These are phyloP conservation scores for Dictyostelium discoideum DNA, from an alignment of 78 protist species.

Conservation along the genomic window DNA sequence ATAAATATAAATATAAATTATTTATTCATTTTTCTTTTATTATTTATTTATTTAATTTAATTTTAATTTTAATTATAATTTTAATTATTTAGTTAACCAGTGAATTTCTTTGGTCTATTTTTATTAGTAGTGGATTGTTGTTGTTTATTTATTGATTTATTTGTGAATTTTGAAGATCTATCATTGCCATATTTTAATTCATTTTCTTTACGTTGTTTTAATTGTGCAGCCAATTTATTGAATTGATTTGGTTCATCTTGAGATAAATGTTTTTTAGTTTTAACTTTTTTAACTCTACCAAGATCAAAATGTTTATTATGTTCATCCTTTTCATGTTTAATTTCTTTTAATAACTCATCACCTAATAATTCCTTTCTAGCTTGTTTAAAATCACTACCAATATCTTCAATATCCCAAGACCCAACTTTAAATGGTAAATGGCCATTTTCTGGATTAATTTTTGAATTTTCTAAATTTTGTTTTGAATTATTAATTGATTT, in stretches of 20 bases:
- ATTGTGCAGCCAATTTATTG: background rate
- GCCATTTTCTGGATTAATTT: background rate
- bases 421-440: background rate
- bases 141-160: background rate
- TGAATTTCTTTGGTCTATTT: conserved; percentile 26
- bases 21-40: background rate
- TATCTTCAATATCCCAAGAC: conserved; percentile 36
- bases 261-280: background rate
- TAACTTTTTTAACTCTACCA: conserved; percentile 71
- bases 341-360: conserved; percentile 29
- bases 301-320: conserved; percentile 65
- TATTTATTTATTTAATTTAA: background rate
- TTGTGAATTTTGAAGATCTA: background rate
- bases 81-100: background rate
- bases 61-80: background rate
- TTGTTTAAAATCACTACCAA: conserved; percentile 15
- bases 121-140: background rate
- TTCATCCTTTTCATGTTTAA: conserved; percentile 26
- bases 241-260: background rate
- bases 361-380: conserved; percentile 29
- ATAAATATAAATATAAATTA: too few relatives aligned
- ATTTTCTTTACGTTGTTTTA: conserved; percentile 22
- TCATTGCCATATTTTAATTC: conserved; percentile 25
- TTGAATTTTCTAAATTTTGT: background rate
- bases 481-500: background rate